Conservation (phyloP, 352 stramenopile genomes). For the Phytopythium cucurbitacearum region DNA sequence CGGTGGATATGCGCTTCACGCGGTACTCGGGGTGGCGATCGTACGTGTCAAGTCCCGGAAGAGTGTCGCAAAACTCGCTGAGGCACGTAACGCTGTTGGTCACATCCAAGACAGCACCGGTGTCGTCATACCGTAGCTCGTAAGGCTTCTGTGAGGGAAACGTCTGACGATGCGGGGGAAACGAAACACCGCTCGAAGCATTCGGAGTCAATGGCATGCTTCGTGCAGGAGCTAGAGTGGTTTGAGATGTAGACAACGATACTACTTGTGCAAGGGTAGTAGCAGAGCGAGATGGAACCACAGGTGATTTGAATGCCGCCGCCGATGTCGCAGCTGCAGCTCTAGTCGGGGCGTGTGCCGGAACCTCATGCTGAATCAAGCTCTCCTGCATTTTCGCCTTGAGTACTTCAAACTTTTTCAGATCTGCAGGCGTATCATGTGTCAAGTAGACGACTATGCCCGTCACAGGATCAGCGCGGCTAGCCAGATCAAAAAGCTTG, state of each 20-base stretch:
- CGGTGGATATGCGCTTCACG: conserved; percentile 60
- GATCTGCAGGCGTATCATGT: conserved; percentile 20
- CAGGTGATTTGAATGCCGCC: no score
- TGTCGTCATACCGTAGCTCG: conserved; percentile 63
- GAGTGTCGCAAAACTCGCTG: conserved; percentile 76
- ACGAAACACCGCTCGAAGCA: no score
- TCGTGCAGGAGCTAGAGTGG: no score
- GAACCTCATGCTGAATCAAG: conserved; percentile 33
- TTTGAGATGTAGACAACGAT: no score
- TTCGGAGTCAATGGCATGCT: not conserved
- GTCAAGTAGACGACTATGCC: conserved; percentile 77
- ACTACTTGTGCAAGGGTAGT: no score
- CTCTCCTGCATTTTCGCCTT: conserved; percentile 59
- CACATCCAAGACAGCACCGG: conserved; percentile 57
- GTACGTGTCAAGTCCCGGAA: conserved; percentile 79
- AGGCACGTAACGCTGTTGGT: conserved; percentile 59
- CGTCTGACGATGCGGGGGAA: not conserved
- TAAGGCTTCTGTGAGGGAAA: conserved; percentile 15
- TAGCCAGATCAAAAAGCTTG: conserved; percentile 71
- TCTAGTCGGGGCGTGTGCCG: no score
- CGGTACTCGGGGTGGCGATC: conserved; percentile 74
- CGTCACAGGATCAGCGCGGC: conserved; percentile 26
- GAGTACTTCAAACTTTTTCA: conserved; percentile 62
- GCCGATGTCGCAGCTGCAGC: no score
- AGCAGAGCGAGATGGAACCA: no score